Conservation (phyloP, 495 filamentous ascomycete genomes). For the Cairneyella variabilis region DNA sequence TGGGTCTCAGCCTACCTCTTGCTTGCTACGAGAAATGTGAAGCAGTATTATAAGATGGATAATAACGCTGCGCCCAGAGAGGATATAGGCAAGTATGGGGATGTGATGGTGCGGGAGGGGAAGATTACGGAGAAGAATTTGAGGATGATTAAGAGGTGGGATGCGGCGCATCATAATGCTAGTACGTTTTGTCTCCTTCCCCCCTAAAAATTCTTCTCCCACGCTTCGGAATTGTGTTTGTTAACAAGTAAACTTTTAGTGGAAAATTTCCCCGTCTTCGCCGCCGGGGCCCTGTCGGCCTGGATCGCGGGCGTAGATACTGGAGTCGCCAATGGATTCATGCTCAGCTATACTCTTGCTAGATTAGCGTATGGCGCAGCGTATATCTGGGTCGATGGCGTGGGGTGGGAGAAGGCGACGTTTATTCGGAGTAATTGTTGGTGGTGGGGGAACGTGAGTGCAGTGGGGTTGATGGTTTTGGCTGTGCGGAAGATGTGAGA, state of each 20-base stretch:
- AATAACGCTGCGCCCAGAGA: slow-evolving; percentile 45
- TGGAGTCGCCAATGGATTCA: slow-evolving; percentile 38
- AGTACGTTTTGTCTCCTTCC: slow-evolving; percentile 47
- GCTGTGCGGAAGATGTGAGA: slow-evolving; percentile 22
- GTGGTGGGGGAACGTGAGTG: slow-evolving; percentile 46
- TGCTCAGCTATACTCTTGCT: slow-evolving; percentile 40
- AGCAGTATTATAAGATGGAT: slow-evolving; percentile 42
- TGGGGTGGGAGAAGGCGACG: slow-evolving; percentile 31
- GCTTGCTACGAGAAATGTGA: slow-evolving; percentile 39
- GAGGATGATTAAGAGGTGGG: slow-evolving; percentile 42
- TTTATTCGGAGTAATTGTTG: slow-evolving; percentile 40
- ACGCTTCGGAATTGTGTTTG: background rate
- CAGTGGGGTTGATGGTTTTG: slow-evolving; percentile 28
- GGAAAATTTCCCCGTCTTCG: too few relatives aligned
- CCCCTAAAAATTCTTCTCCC: slow-evolving; percentile 29
- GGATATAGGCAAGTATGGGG: slow-evolving; percentile 42
- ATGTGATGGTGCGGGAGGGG: slow-evolving; percentile 41
- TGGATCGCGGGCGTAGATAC: background rate
- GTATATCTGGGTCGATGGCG: slow-evolving; percentile 41
- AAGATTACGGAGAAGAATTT: slow-evolving; percentile 43
- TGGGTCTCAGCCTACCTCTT: slow-evolving; percentile 43
- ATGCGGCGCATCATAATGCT: slow-evolving; percentile 44
- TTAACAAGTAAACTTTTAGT: background rate
- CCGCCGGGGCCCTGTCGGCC: background rate
- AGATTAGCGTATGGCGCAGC: slow-evolving; percentile 35